Base-by-base conservation (phyloP, 1,284 basidiomycete genomes). In the Ustilago xerochloae region DNA sequence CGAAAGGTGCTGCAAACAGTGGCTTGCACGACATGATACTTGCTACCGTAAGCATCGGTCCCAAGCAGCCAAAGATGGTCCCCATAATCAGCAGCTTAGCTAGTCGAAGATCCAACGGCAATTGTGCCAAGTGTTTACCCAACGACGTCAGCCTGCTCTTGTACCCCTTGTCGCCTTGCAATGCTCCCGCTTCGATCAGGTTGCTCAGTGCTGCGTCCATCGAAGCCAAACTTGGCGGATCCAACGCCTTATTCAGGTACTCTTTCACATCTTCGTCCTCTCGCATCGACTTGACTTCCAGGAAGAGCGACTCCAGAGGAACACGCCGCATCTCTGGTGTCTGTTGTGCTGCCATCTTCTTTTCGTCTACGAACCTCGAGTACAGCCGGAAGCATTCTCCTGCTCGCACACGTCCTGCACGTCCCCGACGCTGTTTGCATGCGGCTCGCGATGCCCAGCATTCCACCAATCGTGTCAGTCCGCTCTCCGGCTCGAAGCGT, bases 11-110 rank as follows among this genome's bases (percentile, higher is more conserved):
- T 4, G 90, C 81, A 85, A 97, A 97, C 36, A 97, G 84, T 1
- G 94, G 91, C 80, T 96, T 96, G 26, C 90, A 92, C 2, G 93
- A 94, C 48, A 97, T 85, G 71, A 90, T 87, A n/a, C 93, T 92
- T 1, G 91, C 91, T 29, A 84, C 66, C 45, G 78, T 83, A 38
- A 85, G 58, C 56, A 82, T 63, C 3, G 83, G 82, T 16, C 75
- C 75, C 30, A 85, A 64, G 47, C 81, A 81, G 10, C 75, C 78
- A 63, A 84, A 84, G 47, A 83, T 63, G 20, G 73, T 72, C 7
- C 77, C 81, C 36, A 84, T 74, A 47, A 85, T 73, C 33, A 85
- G 61, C 59, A 92, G 90, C 87, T 97, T 97, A 35, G 90, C 93
- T 20, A 97, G 87, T 47, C 93, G 88, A n/a, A 97, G 86, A 85